Evolutionary conservation across 2,329 filamentous ascomycete genomes (phyloP), one percentile per base, ranked within the genome.

Genomic region (Aspergillus luchuensis): DNA sequence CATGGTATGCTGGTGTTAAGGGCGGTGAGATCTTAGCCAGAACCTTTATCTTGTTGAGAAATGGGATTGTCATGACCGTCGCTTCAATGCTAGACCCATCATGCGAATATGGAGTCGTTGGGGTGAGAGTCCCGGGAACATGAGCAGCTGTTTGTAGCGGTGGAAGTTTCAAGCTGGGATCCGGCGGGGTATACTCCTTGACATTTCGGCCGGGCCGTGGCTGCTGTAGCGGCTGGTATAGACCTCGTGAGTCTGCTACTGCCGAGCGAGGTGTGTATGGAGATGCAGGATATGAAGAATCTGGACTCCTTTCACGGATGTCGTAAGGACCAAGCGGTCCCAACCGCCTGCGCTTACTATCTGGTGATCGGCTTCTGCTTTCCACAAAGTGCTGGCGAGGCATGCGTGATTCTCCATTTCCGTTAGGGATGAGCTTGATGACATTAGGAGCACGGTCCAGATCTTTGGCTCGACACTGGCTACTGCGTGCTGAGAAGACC

Each of bases 11-110:
- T 1, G 69, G 67, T 5, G 79, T 76, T 13, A 91, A 80, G 0
- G 91, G 87, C 23, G 89, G 90, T 49, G 89, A 89, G 65, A 97
- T 91, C 63, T 87, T 88, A 15, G 87, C 83, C 36, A 98, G 81
- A 2, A 94, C 84, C 52, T 87, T 87, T 67, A 97, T 85, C 75
- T 96, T 97, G 66, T 87, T 87, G 48, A 87, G 77, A 69, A 90
- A 89, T 0, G 89, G 85, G 55, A 95, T 90, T 25, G 83, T 86
- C 87, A 91, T 91, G 61, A 93, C 86, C 79, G 90, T 88, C 7
- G 88, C 86, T 67, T 90, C 87, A 21, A 90, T 78, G 52, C 71
- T 82, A 65, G 76, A 67, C 78, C 85, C 72, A 41, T 77, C 74
- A 41, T 68, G 67, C 10, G 71, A 59, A 53, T 66, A 72, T 15